A percentile compares a stretch with the other conserved stretches of the same genome.
Conservation (phyloP, 2,329 filamentous ascomycete species). For the Chrysoporthe deuterocubensis region DNA sequence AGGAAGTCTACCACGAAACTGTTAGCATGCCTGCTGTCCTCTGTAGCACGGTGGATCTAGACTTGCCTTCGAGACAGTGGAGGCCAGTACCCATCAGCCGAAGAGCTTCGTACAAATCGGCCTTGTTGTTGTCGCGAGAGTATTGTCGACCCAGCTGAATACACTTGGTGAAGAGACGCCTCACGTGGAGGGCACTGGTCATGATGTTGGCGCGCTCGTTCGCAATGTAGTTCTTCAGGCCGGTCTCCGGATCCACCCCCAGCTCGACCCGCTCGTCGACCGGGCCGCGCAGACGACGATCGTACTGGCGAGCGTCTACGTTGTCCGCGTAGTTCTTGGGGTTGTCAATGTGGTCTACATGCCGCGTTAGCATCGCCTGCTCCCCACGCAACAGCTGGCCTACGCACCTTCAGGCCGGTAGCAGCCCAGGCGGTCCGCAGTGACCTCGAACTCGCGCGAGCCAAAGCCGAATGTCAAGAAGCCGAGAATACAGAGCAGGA, state of each 20-base stretch:
- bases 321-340: conserved; percentile 88
- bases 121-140: conserved; percentile 65
- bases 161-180: conserved; percentile 71
- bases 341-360: conserved; percentile 66
- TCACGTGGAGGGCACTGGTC: conserved; percentile 79
- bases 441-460: conserved; percentile 85
- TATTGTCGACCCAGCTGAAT: conserved; percentile 83
- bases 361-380: neutral
- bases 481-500: conserved; percentile 84
- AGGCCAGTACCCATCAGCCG: conserved; percentile 84
- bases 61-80: conserved; percentile 79
- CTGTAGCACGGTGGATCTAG: neutral
- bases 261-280: conserved; percentile 81
- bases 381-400: too few relatives aligned
- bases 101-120: conserved; percentile 86
- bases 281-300: conserved; percentile 78
- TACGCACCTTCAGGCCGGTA: conserved; percentile 71
- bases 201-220: conserved; percentile 79
- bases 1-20: conserved; percentile 67
- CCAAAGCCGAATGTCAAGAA: conserved; percentile 89
- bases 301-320: conserved; percentile 80
- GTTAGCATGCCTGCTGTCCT: conserved; percentile 21
- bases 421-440: conserved; percentile 75
- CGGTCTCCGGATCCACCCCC: conserved; percentile 73
- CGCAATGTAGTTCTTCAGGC: conserved; percentile 94